Percentiles rank a stretch among this genome's conserved stretches.
Evolutionary conservation across 192 early-diverging fungal species (phyloP).

Genomic region (Coemansia sp.): DNA sequence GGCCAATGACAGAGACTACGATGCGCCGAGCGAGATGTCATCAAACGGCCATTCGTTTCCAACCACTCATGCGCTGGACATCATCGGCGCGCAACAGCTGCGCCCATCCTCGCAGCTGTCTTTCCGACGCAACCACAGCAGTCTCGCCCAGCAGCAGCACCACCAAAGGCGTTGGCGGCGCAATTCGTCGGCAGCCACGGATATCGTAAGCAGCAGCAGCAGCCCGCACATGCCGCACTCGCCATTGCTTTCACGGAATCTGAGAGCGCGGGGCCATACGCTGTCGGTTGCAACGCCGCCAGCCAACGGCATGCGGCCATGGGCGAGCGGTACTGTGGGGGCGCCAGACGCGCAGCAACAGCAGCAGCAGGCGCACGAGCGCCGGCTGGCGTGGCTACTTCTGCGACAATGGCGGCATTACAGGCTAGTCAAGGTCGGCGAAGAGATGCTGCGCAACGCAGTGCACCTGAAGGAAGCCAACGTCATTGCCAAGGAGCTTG

Average conservation of each 20-base stretch:
- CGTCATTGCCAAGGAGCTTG: slow-evolving; percentile 83
- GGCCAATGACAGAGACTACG: not conserved
- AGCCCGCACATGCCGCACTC: not conserved
- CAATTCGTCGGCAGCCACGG: slow-evolving; percentile 28
- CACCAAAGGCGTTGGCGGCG: slow-evolving; percentile 13
- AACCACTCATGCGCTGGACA: not conserved
- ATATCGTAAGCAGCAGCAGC: slow-evolving; percentile 4
- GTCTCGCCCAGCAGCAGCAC: not conserved
- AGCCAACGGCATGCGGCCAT: not conserved
- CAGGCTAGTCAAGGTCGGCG: slow-evolving; percentile 64
- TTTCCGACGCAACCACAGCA: slow-evolving; percentile 24
- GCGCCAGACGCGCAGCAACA: not conserved
- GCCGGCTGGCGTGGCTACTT: slow-evolving; percentile 27
- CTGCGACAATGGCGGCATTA: slow-evolving; percentile 47
- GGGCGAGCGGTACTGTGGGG: not conserved
- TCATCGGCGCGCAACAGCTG: not conserved
- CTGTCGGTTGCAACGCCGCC: slow-evolving; percentile 6
- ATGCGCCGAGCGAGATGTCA: not conserved
- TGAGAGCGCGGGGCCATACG: slow-evolving; percentile 34
- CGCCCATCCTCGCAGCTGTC: slow-evolving; percentile 26
- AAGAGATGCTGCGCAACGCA: slow-evolving; percentile 69
- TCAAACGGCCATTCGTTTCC: not conserved
- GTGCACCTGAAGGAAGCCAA: slow-evolving; percentile 88
- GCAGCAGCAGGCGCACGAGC: slow-evolving; percentile 9
- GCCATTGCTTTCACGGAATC: slow-evolving; percentile 4